Conservation (phyloP, 2,329 filamentous ascomycete genomes). For the Didymella segeticola region DNA sequence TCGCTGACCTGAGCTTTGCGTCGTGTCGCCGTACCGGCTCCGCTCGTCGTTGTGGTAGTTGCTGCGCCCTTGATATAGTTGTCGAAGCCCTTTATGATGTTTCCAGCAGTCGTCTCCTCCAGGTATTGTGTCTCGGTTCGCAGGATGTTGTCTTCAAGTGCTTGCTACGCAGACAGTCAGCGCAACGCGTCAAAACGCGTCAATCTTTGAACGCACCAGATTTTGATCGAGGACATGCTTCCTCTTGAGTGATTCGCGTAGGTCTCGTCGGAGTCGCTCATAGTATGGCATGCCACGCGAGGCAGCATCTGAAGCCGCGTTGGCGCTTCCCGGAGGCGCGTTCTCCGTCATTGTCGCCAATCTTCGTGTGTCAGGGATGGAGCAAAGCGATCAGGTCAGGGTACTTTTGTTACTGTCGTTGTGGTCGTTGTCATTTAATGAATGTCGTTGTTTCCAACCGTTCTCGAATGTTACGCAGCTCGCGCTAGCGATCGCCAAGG, state of each 20-base stretch:
- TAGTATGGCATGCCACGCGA: conserved; percentile 69
- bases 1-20: conserved; percentile 69
- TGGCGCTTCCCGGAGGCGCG: conserved; percentile 47
- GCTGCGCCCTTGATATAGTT: conserved; percentile 92
- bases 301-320: conserved; percentile 52
- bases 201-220: conserved; percentile 54
- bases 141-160: conserved; percentile 80
- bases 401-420: neutral
- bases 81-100: conserved; percentile 97
- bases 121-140: conserved; percentile 87
- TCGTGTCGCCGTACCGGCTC: conserved; percentile 57
- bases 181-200: conserved; percentile 8
- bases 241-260: conserved; percentile 71
- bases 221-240: conserved; percentile 69
- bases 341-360: conserved; percentile 57
- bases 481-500: conserved; percentile 7
- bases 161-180: conserved; percentile 52
- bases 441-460: conserved; percentile 3
- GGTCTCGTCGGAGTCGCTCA: conserved; percentile 71
- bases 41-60: conserved; percentile 60
- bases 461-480: conserved; percentile 7
- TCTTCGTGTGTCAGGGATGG: neutral
- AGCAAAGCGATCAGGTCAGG: neutral
- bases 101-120: conserved; percentile 82
- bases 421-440: neutral